Evolutionary conservation across 176 grass and related monocot species (phyloP).

Genomic region (Leersia perrieri): DNA sequence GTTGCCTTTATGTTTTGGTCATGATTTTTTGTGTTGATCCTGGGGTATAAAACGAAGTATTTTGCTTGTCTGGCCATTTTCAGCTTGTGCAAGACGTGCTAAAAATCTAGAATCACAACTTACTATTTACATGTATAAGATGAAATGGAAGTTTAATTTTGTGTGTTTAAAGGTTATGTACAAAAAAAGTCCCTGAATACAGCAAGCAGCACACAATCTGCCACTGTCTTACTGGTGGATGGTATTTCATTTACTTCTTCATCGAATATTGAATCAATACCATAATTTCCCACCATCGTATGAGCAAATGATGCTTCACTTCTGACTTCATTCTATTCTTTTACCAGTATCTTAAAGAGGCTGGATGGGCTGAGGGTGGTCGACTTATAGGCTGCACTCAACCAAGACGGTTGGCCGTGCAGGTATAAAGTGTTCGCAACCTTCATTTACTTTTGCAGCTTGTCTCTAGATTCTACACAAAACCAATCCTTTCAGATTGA

Average conservation of each 20-base stretch:
- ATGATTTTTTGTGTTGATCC: too few relatives aligned
- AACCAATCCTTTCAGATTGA: slow-evolving; percentile 10
- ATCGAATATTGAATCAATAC: neutral
- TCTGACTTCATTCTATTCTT: slow-evolving; percentile 24
- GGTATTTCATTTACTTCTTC: neutral
- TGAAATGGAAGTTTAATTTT: too few relatives aligned
- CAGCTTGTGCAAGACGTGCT: too few relatives aligned
- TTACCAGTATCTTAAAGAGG: slow-evolving; percentile 81
- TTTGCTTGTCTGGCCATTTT: too few relatives aligned
- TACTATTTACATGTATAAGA: too few relatives aligned
- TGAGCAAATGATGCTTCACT: neutral
- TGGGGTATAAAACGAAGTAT: too few relatives aligned
- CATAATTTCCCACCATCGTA: neutral
- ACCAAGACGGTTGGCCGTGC: slow-evolving; percentile 89
- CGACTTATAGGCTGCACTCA: slow-evolving; percentile 95
- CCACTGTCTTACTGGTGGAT: neutral
- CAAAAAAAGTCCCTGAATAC: neutral
- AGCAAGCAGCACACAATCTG: neutral
- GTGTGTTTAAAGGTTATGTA: neutral
- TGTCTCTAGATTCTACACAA: neutral
- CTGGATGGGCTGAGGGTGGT: slow-evolving; percentile 93
- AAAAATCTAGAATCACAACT: too few relatives aligned
- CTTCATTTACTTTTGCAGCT: slow-evolving; percentile 15
- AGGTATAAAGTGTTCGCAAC: slow-evolving; percentile 51
- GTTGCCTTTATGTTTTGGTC: too few relatives aligned